These are phyloP conservation scores for Penicillium sp. DNA, from an alignment of 2,329 filamentous ascomycete species.

Conservation along the genomic window DNA sequence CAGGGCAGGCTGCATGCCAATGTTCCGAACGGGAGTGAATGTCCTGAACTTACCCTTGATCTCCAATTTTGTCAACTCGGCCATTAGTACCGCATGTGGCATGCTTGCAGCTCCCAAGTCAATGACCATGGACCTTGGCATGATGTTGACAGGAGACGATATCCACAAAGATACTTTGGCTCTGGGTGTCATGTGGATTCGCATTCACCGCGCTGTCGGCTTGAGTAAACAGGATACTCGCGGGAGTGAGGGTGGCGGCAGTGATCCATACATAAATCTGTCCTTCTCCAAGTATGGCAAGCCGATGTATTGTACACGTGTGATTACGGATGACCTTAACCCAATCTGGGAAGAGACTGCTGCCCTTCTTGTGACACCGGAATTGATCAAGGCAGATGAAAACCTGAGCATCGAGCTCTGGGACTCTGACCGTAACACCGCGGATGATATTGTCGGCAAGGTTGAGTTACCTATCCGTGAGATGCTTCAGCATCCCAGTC, in stretches of 20 bases:
- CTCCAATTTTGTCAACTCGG: constrained; percentile 95
- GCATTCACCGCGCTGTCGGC: constrained; percentile 81
- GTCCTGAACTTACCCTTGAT: constrained; percentile 89
- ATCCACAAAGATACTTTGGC: constrained; percentile 83
- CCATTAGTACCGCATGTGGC: constrained; percentile 78
- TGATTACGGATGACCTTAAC: constrained; percentile 92
- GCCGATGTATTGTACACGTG: constrained; percentile 94
- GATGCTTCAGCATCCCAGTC: constrained; percentile 88
- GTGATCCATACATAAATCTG: constrained; percentile 92
- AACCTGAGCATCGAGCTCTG: constrained; percentile 90
- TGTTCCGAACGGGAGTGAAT: constrained; percentile 88
- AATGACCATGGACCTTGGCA: constrained; percentile 85
- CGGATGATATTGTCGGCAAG: constrained; percentile 93
- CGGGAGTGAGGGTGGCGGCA: constrained; percentile 80
- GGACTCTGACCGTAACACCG: constrained; percentile 90
- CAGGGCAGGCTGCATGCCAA: constrained; percentile 82
- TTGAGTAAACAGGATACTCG: constrained; percentile 88
- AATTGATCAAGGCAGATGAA: constrained; percentile 90
- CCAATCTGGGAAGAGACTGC: constrained; percentile 88
- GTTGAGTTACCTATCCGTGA: constrained; percentile 91
- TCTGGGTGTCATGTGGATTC: constrained; percentile 84
- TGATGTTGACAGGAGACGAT: constrained; percentile 86
- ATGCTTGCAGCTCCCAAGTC: constrained; percentile 95
- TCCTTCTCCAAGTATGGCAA: constrained; percentile 96
- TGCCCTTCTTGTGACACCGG: constrained; percentile 79